Conservation (phyloP, 2,329 filamentous ascomycete species). For the Fusarium nisikadoi region DNA sequence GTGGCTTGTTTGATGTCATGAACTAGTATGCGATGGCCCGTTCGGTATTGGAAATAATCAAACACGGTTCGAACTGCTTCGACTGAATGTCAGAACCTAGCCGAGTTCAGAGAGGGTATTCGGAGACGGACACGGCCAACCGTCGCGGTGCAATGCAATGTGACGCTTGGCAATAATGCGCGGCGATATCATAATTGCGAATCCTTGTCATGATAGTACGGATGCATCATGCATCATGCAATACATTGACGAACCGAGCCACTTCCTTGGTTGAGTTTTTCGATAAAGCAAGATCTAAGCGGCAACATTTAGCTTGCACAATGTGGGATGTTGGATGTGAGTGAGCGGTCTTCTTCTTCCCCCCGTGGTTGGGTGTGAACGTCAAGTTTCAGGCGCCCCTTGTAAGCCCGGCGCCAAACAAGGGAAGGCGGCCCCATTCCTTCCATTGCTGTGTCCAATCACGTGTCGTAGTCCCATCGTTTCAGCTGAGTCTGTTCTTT, state of each 20-base stretch:
- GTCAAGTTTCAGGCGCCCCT: slow-evolving; percentile 36
- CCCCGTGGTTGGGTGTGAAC: background rate
- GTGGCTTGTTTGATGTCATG: slow-evolving; percentile 15
- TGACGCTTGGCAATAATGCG: background rate
- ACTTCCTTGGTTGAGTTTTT: slow-evolving; percentile 17
- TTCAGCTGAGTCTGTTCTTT: slow-evolving; percentile 40
- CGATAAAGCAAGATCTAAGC: slow-evolving; percentile 30
- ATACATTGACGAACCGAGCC: slow-evolving; percentile 1
- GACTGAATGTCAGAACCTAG: background rate
- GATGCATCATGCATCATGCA: slow-evolving; percentile 10
- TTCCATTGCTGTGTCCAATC: slow-evolving; percentile 28
- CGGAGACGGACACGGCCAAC: background rate
- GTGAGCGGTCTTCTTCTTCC: background rate
- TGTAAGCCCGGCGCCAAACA: slow-evolving; percentile 25
- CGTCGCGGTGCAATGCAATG: background rate
- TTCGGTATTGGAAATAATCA: background rate
- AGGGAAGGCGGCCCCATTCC: slow-evolving; percentile 30
- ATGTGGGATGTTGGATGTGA: background rate
- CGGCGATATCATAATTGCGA: slow-evolving; percentile 1
- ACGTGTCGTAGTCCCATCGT: slow-evolving; percentile 16
- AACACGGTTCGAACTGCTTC: background rate
- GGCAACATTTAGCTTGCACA: background rate
- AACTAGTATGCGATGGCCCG: background rate
- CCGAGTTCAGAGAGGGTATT: slow-evolving; percentile 1
- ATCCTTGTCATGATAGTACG: slow-evolving; percentile 1